phyloP scores from a whole-genome alignment of 208 protist species.

The Trypanosoma platydactyli region DNA sequence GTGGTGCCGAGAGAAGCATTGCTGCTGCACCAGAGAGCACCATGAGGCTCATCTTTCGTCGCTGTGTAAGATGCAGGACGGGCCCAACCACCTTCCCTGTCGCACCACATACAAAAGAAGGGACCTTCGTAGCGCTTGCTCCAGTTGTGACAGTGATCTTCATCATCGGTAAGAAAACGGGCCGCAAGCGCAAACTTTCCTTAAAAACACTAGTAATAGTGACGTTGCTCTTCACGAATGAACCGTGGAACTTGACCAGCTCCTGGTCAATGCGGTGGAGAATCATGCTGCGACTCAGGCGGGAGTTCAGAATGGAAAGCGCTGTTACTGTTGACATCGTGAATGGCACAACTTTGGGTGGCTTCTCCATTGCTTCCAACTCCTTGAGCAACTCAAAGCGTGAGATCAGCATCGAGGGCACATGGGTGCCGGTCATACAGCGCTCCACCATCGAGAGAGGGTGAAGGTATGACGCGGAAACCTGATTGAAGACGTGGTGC shows the following conservation, averaged over 20 bases:
- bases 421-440: slow-evolving; percentile 72
- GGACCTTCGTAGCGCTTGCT: slow-evolving; percentile 41
- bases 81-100: slow-evolving; percentile 83
- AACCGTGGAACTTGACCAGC: slow-evolving; percentile 85
- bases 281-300: slow-evolving; percentile 60
- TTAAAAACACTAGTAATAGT: slow-evolving; percentile 61
- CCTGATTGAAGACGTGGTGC: slow-evolving; percentile 77
- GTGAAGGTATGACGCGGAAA: slow-evolving; percentile 82
- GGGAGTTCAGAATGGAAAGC: slow-evolving; percentile 70
- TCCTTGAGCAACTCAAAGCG: slow-evolving; percentile 84
- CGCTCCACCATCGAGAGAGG: slow-evolving; percentile 65
- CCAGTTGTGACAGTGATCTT: slow-evolving; percentile 69
- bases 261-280: slow-evolving; percentile 76
- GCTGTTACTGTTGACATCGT: slow-evolving; percentile 87
- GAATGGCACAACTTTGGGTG: slow-evolving; percentile 76
- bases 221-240: slow-evolving; percentile 78
- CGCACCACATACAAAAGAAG: slow-evolving; percentile 84
- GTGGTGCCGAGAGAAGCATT: slow-evolving; percentile 46
- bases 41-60: slow-evolving; percentile 4
- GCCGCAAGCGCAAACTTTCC: slow-evolving; percentile 63
- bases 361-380: slow-evolving; percentile 60
- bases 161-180: slow-evolving; percentile 83
- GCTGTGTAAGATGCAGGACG: slow-evolving; percentile 46
- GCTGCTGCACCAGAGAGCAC: slow-evolving; percentile 36
- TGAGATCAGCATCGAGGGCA: slow-evolving; percentile 88